These are phyloP conservation scores for Gynochthodes officinalis DNA, from an alignment of 257 asterid species.

Conservation along the genomic window DNA sequence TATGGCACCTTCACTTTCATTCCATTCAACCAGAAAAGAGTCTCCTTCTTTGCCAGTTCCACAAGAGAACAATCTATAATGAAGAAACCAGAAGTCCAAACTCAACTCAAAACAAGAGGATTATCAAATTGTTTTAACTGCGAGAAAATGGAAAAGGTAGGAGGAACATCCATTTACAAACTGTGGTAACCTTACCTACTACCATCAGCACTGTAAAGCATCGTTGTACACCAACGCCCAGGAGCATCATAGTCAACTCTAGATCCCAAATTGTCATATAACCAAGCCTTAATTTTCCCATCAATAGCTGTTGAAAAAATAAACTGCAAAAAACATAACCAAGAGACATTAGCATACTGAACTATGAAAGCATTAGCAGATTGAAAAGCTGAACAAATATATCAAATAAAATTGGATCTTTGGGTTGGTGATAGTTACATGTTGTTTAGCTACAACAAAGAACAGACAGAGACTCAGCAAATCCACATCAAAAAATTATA, in stretches of 20 bases:
- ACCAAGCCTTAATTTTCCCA: slow-evolving; percentile 98
- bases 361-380: not conserved
- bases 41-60: slow-evolving; percentile 99
- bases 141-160: not conserved
- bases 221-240: slow-evolving; percentile 93
- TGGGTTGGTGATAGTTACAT: not conserved
- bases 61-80: slow-evolving; percentile 85
- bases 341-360: slow-evolving; percentile 19
- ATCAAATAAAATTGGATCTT: not conserved
- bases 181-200: slow-evolving; percentile 52
- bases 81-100: not conserved
- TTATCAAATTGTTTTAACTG: no score
- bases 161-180: not conserved
- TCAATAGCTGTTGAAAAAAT: slow-evolving; percentile 93
- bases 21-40: slow-evolving; percentile 94
- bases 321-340: slow-evolving; percentile 48
- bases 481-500: not conserved
- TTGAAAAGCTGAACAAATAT: not conserved
- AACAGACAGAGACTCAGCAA: not conserved
- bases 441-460: not conserved
- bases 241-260: slow-evolving; percentile 99
- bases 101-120: no score
- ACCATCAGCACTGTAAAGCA: slow-evolving; percentile 98
- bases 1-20: slow-evolving; percentile 98
- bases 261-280: slow-evolving; percentile 91